Conservation (phyloP, 305 asterid species). For the Fraxinus xanthoxyloides region DNA sequence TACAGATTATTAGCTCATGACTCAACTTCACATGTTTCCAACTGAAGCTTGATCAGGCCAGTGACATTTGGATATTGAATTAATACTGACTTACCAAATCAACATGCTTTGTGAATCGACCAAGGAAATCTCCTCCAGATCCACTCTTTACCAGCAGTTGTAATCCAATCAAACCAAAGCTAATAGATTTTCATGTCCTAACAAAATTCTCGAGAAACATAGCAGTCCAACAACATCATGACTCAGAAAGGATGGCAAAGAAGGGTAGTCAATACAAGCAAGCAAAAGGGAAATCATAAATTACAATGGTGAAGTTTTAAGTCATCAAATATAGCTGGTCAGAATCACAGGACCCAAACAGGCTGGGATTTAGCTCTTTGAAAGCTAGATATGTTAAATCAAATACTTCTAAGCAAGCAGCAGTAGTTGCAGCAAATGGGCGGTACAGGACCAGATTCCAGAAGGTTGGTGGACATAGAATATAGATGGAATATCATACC, state of each 20-base stretch:
- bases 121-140: not conserved
- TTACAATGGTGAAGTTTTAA: not conserved
- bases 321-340: not conserved
- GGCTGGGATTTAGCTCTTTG: not conserved
- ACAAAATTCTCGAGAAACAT: not conserved
- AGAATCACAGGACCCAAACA: not conserved
- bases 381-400: not conserved
- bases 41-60: conserved; percentile 3
- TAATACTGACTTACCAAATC: not conserved
- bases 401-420: not conserved
- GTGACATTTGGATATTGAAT: not conserved
- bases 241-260: not conserved
- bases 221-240: not conserved
- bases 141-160: not conserved
- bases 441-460: not conserved
- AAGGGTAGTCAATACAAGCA: not conserved
- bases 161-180: not conserved
- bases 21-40: conserved; percentile 18
- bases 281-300: not conserved
- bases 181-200: not conserved
- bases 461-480: not conserved
- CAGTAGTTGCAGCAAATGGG: not conserved
- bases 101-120: not conserved
- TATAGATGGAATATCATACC: not conserved
- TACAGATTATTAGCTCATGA: not conserved